Percentiles rank a stretch among this genome's conserved stretches.
These are phyloP conservation scores for Paramyrothecium sp. DNA, from an alignment of 2,329 filamentous ascomycete genomes.

Conservation along the genomic window DNA sequence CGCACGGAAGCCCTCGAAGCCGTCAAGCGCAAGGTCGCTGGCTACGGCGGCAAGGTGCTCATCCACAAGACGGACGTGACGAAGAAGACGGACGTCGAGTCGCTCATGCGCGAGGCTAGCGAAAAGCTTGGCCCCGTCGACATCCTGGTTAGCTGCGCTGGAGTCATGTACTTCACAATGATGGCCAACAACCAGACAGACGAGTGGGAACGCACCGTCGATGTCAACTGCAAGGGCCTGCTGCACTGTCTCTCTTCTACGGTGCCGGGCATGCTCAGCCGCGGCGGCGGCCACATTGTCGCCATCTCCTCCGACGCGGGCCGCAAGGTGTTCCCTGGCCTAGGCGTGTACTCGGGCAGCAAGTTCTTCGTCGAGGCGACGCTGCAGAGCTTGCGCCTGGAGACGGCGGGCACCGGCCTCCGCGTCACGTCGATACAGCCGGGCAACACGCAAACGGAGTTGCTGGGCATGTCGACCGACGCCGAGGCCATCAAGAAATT, in stretches of 20 bases:
- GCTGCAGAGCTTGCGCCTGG: conserved; percentile 70
- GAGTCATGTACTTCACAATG: conserved; percentile 88
- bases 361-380: conserved; percentile 87
- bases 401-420: conserved; percentile 72
- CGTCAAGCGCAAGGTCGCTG: conserved; percentile 59
- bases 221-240: conserved; percentile 84
- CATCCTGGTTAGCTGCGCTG: conserved; percentile 76
- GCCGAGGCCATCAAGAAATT: conserved; percentile 75
- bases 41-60: conserved; percentile 62
- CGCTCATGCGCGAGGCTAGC: conserved; percentile 57
- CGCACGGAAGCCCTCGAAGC: conserved; percentile 66
- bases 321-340: conserved; percentile 76
- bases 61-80: conserved; percentile 73
- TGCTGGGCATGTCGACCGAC: conserved; percentile 74
- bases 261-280: conserved; percentile 69
- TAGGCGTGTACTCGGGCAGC: conserved; percentile 79
- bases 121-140: conserved; percentile 70
- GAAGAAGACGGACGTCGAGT: conserved; percentile 61
- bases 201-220: conserved; percentile 79
- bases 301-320: conserved; percentile 82
- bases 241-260: conserved; percentile 69
- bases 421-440: conserved; percentile 75
- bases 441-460: conserved; percentile 72
- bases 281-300: conserved; percentile 70
- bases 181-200: conserved; percentile 74